Evolutionary conservation across 2,329 filamentous ascomycete genomes (phyloP).

Genomic region (Aspergillus eucalypticola): DNA sequence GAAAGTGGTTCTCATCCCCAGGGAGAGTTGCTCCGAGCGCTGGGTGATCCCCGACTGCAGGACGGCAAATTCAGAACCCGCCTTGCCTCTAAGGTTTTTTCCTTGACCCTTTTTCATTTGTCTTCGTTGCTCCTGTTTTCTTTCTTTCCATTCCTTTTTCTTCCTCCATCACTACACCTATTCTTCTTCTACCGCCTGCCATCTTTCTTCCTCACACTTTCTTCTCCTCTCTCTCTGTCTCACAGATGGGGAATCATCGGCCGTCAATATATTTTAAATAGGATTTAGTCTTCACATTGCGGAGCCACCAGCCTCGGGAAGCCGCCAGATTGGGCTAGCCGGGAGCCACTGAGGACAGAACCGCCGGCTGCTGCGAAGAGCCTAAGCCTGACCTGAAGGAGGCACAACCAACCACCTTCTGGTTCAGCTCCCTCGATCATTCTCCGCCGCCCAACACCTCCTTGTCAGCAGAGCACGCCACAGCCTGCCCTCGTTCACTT

Average conservation of each 20-base stretch:
- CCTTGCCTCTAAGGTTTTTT: slow-evolving; percentile 10
- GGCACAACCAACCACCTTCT: slow-evolving; percentile 24
- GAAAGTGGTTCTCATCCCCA: not conserved
- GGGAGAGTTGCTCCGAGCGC: not conserved
- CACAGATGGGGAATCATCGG: not conserved
- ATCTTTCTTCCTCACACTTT: too few species aligned
- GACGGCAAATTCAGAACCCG: slow-evolving; percentile 17
- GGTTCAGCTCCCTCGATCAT: slow-evolving; percentile 19
- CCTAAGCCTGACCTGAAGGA: slow-evolving; percentile 11
- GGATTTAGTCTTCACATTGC: slow-evolving; percentile 6
- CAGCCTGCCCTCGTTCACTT: slow-evolving; percentile 11
- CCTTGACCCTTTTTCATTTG: slow-evolving; percentile 5
- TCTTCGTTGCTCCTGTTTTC: not conserved
- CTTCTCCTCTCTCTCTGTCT: not conserved
- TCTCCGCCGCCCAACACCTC: slow-evolving; percentile 30
- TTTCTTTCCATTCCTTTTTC: not conserved
- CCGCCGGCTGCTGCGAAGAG: slow-evolving; percentile 6
- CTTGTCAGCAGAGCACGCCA: slow-evolving; percentile 35
- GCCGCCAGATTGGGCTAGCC: slow-evolving; percentile 20
- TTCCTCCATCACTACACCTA: not conserved
- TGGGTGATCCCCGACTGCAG: slow-evolving; percentile 9
- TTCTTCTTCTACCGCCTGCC: not conserved
- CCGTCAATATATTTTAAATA: too few species aligned
- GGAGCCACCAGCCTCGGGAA: slow-evolving; percentile 18
- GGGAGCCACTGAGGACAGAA: slow-evolving; percentile 6